These are phyloP conservation scores for Aureobasidium sp. DNA, from an alignment of 2,329 filamentous ascomycete species.

Conservation along the genomic window DNA sequence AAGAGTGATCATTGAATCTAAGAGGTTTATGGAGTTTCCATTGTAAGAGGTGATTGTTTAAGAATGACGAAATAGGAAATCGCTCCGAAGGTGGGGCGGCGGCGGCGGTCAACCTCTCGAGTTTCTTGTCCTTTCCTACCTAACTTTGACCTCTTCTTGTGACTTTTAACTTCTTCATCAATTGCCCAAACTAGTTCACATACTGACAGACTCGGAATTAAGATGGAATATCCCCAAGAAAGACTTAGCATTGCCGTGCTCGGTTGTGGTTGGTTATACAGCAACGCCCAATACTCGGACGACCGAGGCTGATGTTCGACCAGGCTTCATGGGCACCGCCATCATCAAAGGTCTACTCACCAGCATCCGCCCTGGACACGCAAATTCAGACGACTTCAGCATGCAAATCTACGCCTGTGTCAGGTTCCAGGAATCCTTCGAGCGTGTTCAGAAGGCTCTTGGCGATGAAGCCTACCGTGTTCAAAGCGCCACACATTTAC, in stretches of 20 bases:
- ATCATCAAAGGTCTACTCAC: conserved; percentile 17
- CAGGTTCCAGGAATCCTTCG: not conserved
- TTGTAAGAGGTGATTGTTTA: no score
- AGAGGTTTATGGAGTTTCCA: not conserved
- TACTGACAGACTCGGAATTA: no score
- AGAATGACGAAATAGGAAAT: not conserved
- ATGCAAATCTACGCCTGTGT: conserved; percentile 8
- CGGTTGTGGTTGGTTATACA: not conserved
- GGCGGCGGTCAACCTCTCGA: not conserved
- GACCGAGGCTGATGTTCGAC: not conserved
- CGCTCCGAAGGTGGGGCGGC: not conserved
- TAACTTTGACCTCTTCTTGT: not conserved
- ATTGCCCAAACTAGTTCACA: no score
- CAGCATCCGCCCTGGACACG: not conserved
- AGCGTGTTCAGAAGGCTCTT: not conserved
- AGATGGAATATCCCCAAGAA: not conserved
- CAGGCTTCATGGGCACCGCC: conserved; percentile 20
- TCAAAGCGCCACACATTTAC: not conserved
- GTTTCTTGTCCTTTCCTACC: not conserved
- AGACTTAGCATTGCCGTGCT: not conserved
- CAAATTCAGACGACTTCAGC: not conserved
- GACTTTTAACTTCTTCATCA: not conserved
- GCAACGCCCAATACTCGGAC: not conserved
- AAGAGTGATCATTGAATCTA: not conserved
- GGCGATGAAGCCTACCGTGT: not conserved